Percentiles rank a stretch among this genome's conserved stretches.
Conservation (phyloP, 345 rosid genomes). For the Murraya koenigii region DNA sequence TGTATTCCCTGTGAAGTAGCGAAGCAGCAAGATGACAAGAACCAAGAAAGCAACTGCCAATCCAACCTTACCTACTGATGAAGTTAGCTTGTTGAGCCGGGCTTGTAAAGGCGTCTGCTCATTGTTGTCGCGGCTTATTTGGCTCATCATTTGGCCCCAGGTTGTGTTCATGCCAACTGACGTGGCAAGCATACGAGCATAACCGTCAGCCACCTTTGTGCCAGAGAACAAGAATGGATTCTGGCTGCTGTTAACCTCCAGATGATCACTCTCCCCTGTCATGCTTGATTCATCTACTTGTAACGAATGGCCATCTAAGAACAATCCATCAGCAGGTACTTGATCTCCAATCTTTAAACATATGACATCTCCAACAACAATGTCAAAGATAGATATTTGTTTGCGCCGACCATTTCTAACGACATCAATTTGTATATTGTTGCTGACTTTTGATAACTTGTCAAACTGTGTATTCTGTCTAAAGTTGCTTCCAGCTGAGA, state of each 20-base stretch:
- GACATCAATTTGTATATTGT: slow-evolving; percentile 50
- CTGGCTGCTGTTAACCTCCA: slow-evolving; percentile 25
- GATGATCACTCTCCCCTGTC: slow-evolving; percentile 59
- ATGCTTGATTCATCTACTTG: slow-evolving; percentile 66
- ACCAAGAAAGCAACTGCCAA: slow-evolving; percentile 63
- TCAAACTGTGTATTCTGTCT: slow-evolving; percentile 53
- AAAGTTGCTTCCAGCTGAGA: slow-evolving; percentile 52
- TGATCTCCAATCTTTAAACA: slow-evolving; percentile 64
- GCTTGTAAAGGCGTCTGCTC: slow-evolving; percentile 71
- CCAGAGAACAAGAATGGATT: slow-evolving; percentile 67
- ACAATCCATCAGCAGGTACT: slow-evolving; percentile 66
- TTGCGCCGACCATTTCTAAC: slow-evolving; percentile 46
- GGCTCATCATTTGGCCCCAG: slow-evolving; percentile 82
- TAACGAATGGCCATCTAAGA: slow-evolving; percentile 44
- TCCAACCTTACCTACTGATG: slow-evolving; percentile 61
- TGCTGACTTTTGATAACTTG: slow-evolving; percentile 48
- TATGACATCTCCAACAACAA: slow-evolving; percentile 65
- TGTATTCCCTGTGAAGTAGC: slow-evolving; percentile 72
- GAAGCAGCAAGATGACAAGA: slow-evolving; percentile 51
- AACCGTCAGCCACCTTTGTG: slow-evolving; percentile 52
- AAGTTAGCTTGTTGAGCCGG: slow-evolving; percentile 64
- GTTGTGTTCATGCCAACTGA: slow-evolving; percentile 71
- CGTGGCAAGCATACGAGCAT: slow-evolving; percentile 58
- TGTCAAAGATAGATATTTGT: slow-evolving; percentile 49
- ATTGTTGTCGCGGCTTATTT: slow-evolving; percentile 32